Conservation (phyloP, 2,329 filamentous ascomycete genomes). For the Colletotrichum liaoningense region DNA sequence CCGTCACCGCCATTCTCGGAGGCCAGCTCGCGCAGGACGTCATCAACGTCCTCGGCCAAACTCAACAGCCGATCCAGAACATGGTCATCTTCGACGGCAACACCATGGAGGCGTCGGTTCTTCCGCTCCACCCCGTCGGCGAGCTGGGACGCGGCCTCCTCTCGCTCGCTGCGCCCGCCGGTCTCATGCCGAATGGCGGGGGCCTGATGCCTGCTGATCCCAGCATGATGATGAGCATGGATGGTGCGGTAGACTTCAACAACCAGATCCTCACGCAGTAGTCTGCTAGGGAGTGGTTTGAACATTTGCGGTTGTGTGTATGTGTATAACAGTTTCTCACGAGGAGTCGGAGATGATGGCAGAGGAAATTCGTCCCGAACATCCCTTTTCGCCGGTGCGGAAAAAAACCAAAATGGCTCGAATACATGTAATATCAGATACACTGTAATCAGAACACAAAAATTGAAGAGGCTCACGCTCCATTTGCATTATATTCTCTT, state of each 20-base stretch:
- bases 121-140: constrained; percentile 81
- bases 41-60: constrained; percentile 92
- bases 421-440: constrained; percentile 29
- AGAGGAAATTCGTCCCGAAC: not conserved
- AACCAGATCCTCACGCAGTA: constrained; percentile 35
- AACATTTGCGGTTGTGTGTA: not conserved
- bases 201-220: constrained; percentile 29
- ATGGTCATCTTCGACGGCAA: constrained; percentile 92
- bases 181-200: constrained; percentile 31
- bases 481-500: not conserved
- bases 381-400: not conserved
- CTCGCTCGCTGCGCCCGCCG: constrained; percentile 39
- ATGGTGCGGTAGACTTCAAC: constrained; percentile 33
- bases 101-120: constrained; percentile 80
- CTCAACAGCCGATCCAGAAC: constrained; percentile 96
- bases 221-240: constrained; percentile 36
- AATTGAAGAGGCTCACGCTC: not conserved
- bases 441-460: constrained; percentile 7
- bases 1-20: constrained; percentile 89
- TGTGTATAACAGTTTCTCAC: constrained; percentile 8
- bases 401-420: not conserved
- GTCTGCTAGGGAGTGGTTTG: not conserved
- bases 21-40: constrained; percentile 95
- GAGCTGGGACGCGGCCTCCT: constrained; percentile 62
- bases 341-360: constrained; percentile 9